phyloP scores from a whole-genome alignment of 108 stramenopile genomes.

The Skeletonema grethae region DNA sequence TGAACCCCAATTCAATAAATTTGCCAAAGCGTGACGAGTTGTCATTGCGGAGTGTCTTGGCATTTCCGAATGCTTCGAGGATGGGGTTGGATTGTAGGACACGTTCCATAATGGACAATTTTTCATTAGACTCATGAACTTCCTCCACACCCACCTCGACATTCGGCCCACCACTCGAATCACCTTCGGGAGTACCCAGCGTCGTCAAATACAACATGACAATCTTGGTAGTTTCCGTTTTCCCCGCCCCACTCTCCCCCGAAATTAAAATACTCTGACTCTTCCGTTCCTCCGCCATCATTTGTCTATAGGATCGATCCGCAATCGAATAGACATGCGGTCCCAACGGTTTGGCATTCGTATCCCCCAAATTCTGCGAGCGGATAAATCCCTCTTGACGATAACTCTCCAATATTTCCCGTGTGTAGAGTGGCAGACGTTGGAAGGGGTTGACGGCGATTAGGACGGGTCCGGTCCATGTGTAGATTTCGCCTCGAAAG shows the following conservation, averaged over 20 bases:
- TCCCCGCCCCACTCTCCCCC: slow-evolving; percentile 95
- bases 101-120: slow-evolving; percentile 87
- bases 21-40: slow-evolving; percentile 99
- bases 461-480: slow-evolving; percentile 98
- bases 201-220: slow-evolving; percentile 94
- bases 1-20: slow-evolving; percentile 97
- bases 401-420: slow-evolving; percentile 82
- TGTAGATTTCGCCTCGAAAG: slow-evolving; percentile 94
- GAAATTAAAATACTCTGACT: slow-evolving; percentile 93
- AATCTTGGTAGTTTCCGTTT: slow-evolving; percentile 96
- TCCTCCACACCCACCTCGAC: slow-evolving; percentile 29
- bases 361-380: slow-evolving; percentile 72
- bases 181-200: slow-evolving; percentile 59
- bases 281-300: slow-evolving; percentile 81
- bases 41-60: slow-evolving; percentile 98
- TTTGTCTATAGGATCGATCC: slow-evolving; percentile 89
- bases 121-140: slow-evolving; percentile 50
- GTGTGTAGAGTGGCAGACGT: slow-evolving; percentile 89
- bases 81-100: slow-evolving; percentile 97
- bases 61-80: slow-evolving; percentile 99
- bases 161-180: background rate
- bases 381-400: slow-evolving; percentile 83
- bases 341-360: slow-evolving; percentile 59
- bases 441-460: slow-evolving; percentile 99
- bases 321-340: slow-evolving; percentile 95